Percentiles rank a stretch among this genome's conserved stretches.
These are phyloP conservation scores for Pseudisothecium myosuroides DNA, from an alignment of 225 moss, liverwort and hornwort genomes.

Conservation along the genomic window DNA sequence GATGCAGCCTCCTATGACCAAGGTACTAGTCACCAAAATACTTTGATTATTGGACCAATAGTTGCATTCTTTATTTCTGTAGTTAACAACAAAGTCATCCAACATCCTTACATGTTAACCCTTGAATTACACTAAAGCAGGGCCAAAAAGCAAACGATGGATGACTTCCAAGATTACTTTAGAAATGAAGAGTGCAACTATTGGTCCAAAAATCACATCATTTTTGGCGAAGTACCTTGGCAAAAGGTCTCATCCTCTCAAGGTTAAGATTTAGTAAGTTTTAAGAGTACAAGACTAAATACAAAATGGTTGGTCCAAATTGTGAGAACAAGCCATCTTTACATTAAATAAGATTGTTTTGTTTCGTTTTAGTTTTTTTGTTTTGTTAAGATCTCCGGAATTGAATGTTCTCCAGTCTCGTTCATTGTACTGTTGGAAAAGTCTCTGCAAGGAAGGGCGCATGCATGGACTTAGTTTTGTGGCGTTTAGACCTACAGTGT, in stretches of 20 bases:
- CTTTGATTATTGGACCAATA: background rate
- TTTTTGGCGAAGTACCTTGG: background rate
- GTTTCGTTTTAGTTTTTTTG: no score
- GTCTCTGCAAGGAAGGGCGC: no score
- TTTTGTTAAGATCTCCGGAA: no score
- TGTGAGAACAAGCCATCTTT: background rate
- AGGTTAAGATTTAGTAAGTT: accelerated
- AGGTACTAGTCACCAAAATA: background rate
- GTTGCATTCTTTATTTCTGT: background rate
- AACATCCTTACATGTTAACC: accelerated
- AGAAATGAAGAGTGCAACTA: background rate
- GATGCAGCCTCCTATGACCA: accelerated
- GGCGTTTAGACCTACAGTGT: no score
- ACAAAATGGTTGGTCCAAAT: background rate
- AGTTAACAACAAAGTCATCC: accelerated
- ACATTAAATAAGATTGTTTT: no score
- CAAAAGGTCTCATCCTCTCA: background rate
- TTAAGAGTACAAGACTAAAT: background rate
- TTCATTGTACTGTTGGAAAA: no score
- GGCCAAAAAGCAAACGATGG: accelerated
- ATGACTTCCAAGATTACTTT: background rate
- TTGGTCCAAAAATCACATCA: background rate
- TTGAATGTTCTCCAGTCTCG: no score
- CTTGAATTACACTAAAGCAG: accelerated
- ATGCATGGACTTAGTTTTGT: no score